Conservation (phyloP, 2,329 filamentous ascomycete species). For the Trematosphaeria pertusa region DNA sequence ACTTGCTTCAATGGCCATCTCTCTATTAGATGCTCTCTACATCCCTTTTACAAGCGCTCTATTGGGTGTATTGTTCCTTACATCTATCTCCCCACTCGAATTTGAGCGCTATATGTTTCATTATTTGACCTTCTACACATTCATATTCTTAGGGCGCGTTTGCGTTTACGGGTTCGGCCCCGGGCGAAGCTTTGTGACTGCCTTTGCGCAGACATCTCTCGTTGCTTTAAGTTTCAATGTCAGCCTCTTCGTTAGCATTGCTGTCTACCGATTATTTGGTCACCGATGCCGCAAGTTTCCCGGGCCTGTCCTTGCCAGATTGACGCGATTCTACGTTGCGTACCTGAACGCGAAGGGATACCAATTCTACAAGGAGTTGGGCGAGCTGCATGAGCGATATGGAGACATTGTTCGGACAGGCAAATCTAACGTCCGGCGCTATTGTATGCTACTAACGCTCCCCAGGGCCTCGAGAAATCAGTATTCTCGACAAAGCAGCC, state of each 20-base stretch:
- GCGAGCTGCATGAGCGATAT: constrained; percentile 37
- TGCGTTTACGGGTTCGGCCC: constrained; percentile 11
- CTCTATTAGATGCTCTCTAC: neutral
- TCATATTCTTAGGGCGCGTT: constrained; percentile 17
- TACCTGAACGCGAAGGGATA: constrained; percentile 29
- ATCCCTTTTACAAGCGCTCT: constrained; percentile 2
- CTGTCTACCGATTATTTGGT: constrained; percentile 30
- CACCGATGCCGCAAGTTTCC: constrained; percentile 34
- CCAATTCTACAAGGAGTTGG: constrained; percentile 38
- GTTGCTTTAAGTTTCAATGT: constrained; percentile 19
- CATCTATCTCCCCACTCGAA: constrained; percentile 23
- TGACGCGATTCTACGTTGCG: constrained; percentile 31
- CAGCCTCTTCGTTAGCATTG: constrained; percentile 27
- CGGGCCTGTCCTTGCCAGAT: constrained; percentile 26
- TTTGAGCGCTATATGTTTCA: constrained; percentile 35
- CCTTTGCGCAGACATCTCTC: constrained; percentile 14
- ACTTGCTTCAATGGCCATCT: too few species aligned
- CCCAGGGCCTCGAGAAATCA: constrained; percentile 30
- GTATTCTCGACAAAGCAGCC: constrained; percentile 26
- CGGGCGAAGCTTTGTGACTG: constrained; percentile 5
- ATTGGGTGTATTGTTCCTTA: constrained; percentile 28
- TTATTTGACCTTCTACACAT: constrained; percentile 22
- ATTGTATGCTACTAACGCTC: neutral
- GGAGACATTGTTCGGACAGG: constrained; percentile 46
- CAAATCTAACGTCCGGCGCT: constrained; percentile 10